phyloP scores from a whole-genome alignment of 2,329 filamentous ascomycete species.

The Scorias spongiosa region DNA sequence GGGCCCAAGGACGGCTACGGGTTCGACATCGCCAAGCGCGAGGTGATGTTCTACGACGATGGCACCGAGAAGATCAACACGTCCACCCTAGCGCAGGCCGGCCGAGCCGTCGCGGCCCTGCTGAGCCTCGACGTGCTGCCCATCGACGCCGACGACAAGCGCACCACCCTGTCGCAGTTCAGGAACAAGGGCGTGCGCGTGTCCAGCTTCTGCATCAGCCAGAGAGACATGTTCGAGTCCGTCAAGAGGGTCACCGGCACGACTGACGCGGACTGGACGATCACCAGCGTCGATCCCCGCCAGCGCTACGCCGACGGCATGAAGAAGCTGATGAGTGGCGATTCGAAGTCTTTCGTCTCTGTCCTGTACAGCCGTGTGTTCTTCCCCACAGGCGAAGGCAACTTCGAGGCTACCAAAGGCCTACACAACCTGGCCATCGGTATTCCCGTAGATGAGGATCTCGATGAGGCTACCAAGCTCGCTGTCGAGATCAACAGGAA shows the following conservation, averaged over 20 bases:
- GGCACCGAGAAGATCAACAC: conserved; percentile 42
- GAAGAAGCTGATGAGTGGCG: conserved; percentile 29
- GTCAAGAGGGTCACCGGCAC: conserved; percentile 43
- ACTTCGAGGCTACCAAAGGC: conserved; percentile 23
- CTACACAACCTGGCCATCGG: conserved; percentile 40
- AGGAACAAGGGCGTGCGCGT: conserved; percentile 37
- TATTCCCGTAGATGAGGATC: conserved; percentile 37
- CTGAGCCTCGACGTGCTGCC: conserved; percentile 22
- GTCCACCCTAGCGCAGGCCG: conserved; percentile 44
- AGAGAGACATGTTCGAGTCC: conserved; percentile 51
- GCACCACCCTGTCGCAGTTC: conserved; percentile 27
- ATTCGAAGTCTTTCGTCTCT: conserved; percentile 30
- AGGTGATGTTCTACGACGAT: conserved; percentile 32
- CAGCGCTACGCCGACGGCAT: conserved; percentile 36
- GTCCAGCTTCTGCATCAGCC: conserved; percentile 42
- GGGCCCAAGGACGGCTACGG: conserved; percentile 18
- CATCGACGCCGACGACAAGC: conserved; percentile 21
- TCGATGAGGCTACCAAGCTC: conserved; percentile 40
- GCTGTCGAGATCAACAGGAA: conserved; percentile 23
- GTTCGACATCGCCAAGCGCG: conserved; percentile 20
- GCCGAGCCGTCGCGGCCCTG: conserved; percentile 35
- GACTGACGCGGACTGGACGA: conserved; percentile 44
- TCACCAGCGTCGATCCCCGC: conserved; percentile 32
- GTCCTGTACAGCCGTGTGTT: conserved; percentile 44
- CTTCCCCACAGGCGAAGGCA: conserved; percentile 17